These are phyloP conservation scores for Pythium phragmiticola DNA, from an alignment of 352 stramenopile genomes.

Conservation along the genomic window DNA sequence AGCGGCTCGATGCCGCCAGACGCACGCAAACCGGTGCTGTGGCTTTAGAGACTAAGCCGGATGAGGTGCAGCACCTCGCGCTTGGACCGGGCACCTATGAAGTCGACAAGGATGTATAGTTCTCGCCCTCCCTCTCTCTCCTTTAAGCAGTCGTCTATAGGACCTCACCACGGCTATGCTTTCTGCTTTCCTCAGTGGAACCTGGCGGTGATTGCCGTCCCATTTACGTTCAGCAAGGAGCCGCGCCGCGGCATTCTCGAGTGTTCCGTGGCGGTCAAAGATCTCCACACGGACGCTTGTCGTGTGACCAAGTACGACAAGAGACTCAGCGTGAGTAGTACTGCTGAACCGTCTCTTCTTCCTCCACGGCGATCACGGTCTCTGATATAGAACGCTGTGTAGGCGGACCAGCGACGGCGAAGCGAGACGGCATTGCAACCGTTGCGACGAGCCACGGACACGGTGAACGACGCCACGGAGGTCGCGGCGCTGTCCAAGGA, in stretches of 20 bases:
- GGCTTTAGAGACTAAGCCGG: background rate
- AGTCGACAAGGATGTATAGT: constrained; percentile 42
- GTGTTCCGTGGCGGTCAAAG: constrained; percentile 19
- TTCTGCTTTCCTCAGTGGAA: constrained; percentile 30
- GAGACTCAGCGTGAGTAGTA: constrained; percentile 4
- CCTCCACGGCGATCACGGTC: background rate
- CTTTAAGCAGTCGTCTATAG: too few relatives aligned
- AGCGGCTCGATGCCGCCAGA: constrained; percentile 6
- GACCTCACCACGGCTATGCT: background rate
- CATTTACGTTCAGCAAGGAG: constrained; percentile 51
- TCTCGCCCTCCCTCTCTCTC: background rate
- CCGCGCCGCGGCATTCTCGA: constrained; percentile 48
- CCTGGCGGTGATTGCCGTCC: constrained; percentile 39
- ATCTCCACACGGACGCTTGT: constrained; percentile 6
- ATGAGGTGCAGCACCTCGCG: constrained; percentile 26
- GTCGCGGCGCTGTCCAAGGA: constrained; percentile 43
- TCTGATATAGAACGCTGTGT: background rate
- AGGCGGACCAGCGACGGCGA: constrained; percentile 11
- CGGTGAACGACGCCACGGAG: background rate
- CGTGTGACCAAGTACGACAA: constrained; percentile 18
- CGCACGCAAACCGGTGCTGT: background rate
- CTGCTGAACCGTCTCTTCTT: too few relatives aligned
- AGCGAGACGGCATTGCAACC: constrained; percentile 23
- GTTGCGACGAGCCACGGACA: constrained; percentile 1
- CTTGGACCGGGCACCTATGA: constrained; percentile 60